A percentile compares a stretch with the other conserved stretches of the same genome.
Conservation (phyloP, 1,139 yeast genomes). For the Geotrichum macrosporum region DNA sequence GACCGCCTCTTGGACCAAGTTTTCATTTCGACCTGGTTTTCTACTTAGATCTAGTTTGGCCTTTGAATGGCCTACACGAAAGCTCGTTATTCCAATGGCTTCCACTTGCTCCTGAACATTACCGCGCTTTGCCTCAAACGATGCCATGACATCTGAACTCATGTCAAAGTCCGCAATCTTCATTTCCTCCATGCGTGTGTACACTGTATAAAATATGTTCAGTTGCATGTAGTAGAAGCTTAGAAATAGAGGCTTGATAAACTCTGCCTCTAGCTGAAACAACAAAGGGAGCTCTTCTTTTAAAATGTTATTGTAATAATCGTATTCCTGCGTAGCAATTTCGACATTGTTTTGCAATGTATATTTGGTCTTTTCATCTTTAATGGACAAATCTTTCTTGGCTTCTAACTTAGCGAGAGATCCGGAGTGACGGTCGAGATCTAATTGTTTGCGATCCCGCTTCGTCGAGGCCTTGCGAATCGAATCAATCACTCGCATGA, state of each 20-base stretch:
- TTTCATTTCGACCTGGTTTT: slow-evolving; percentile 57
- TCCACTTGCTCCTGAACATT: slow-evolving; percentile 85
- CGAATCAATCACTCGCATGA: slow-evolving; percentile 69
- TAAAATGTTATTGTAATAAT: slow-evolving; percentile 89
- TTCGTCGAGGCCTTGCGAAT: slow-evolving; percentile 91
- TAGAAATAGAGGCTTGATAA: slow-evolving; percentile 87
- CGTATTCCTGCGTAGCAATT: slow-evolving; percentile 90
- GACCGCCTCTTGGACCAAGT: slow-evolving; percentile 50
- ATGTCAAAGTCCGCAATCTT: slow-evolving; percentile 94
- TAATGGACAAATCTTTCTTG: slow-evolving; percentile 75
- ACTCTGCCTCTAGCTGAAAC: slow-evolving; percentile 83
- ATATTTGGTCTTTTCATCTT: slow-evolving; percentile 87
- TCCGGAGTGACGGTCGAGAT: slow-evolving; percentile 79
- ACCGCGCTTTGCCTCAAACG: slow-evolving; percentile 77
- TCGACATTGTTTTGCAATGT: slow-evolving; percentile 83
- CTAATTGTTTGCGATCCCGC: slow-evolving; percentile 92
- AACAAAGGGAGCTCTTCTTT: slow-evolving; percentile 83
- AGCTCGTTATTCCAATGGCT: slow-evolving; percentile 79
- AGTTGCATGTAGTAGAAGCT: slow-evolving; percentile 95
- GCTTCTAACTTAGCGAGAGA: slow-evolving; percentile 65
- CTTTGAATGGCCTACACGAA: slow-evolving; percentile 83
- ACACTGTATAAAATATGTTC: slow-evolving; percentile 88
- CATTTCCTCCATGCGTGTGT: slow-evolving; percentile 88
- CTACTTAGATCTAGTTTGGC: slow-evolving; percentile 73
- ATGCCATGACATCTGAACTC: slow-evolving; percentile 68